Evolutionary conservation across 73 alveolate genomes (phyloP).

Genomic region (Breviolum minutum): DNA sequence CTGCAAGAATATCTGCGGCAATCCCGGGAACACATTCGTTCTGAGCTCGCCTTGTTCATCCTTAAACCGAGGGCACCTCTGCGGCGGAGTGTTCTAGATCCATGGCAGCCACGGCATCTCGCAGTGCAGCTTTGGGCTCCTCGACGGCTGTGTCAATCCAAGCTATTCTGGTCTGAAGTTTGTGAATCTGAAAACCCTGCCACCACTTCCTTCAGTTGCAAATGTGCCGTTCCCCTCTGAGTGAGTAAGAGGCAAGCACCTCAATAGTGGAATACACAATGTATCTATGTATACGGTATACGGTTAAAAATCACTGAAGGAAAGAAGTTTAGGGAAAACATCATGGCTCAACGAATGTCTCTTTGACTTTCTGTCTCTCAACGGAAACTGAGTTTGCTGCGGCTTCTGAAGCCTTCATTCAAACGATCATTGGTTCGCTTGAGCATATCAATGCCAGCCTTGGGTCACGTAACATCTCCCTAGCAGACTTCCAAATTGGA

Average conservation of each 20-base stretch:
- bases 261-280: background rate
- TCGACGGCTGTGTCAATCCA: background rate
- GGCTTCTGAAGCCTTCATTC: conserved; percentile 52
- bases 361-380: too few species aligned
- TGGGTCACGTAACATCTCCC: too few species aligned
- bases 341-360: too few species aligned
- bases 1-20: too few species aligned
- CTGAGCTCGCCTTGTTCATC: too few species aligned
- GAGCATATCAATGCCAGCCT: conserved; percentile 78
- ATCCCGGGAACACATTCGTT: too few species aligned
- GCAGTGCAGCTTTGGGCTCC: conserved; percentile 88
- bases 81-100: conserved; percentile 54
- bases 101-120: conserved; percentile 91
- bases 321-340: too few species aligned
- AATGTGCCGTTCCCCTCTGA: conserved; percentile 46
- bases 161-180: too few species aligned
- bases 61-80: background rate
- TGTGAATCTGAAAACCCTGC: background rate
- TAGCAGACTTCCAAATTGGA: background rate
- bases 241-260: conserved; percentile 57
- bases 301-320: too few species aligned
- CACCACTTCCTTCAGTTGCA: conserved; percentile 40
- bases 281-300: too few species aligned
- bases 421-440: conserved; percentile 56
- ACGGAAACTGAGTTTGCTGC: background rate